A percentile compares a stretch with the other conserved stretches of the same genome.
phyloP scores from a whole-genome alignment of 2,329 filamentous ascomycete genomes.

The Pseudogymnoascus sp. region DNA sequence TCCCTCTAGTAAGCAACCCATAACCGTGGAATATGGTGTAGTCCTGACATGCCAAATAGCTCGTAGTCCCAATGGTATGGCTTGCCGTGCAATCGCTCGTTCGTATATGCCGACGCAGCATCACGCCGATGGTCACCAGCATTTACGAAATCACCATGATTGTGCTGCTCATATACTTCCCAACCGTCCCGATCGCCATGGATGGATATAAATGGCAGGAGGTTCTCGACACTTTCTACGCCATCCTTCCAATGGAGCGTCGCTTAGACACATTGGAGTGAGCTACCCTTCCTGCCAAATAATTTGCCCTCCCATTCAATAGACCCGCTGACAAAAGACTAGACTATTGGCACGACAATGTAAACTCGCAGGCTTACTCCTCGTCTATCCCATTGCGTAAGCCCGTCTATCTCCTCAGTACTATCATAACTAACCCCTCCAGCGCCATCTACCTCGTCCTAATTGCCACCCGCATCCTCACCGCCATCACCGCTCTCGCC shows the following conservation, averaged over 20 bases:
- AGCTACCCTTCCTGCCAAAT: neutral
- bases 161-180: constrained; percentile 1
- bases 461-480: neutral
- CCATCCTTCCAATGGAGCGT: neutral
- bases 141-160: constrained; percentile 6
- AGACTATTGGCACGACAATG: neutral
- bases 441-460: neutral
- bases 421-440: neutral
- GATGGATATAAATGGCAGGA: constrained; percentile 1
- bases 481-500: neutral
- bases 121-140: neutral
- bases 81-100: neutral
- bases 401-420: neutral
- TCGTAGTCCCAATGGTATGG: neutral
- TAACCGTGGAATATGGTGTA: neutral
- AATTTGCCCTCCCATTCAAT: neutral
- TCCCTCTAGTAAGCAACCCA: neutral
- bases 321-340: neutral
- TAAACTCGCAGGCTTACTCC: neutral
- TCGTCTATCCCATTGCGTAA: neutral
- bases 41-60: neutral
- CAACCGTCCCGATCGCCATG: neutral
- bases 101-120: neutral
- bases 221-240: neutral
- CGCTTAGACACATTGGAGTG: neutral